Base-by-base conservation (phyloP, 179 eudicot species). In the Heliamphora pulchella region DNA sequence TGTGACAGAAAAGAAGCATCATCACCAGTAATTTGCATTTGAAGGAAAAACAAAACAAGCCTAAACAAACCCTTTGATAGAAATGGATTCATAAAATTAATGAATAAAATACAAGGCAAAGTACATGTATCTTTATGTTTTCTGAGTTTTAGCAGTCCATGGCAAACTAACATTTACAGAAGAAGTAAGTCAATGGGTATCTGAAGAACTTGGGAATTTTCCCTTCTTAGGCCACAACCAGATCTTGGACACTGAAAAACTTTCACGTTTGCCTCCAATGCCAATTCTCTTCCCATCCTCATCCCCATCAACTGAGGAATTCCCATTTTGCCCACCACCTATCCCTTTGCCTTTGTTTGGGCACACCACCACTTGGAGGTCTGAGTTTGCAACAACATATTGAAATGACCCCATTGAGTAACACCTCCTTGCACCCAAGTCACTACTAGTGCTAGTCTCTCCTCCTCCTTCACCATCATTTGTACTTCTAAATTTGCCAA, bases 181-280 rank as follows among this genome's bases (percentile, higher is more conserved):
- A 22, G 81, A 68, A 77, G 74, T 82, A 79, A 81, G 79, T 80
- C 85, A 75, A 47, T 81, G 84, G 17, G 84, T 70, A 77, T 80
- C 78, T 54, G 82, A 68, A 44, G 87, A 82, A 86, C 69, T 85
- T 55, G 81, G 83, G 66, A 79, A 85, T 70, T 86, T 87, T 71
- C 85, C 87, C 81, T 88, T 87, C 85, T 85, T 86, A 80, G 94
- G 84, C 94, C 92, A 91, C 75, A 85, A 78, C 94, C 94, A 91
- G 67, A 91, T 88, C 89, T 91, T 91, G 79, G 94, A 91, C 46
- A 91, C 90, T 43, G 94, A 91, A 82, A 88, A 83, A 88, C 95
- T 91, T 74, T 91, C 95, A 66, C 87, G 89, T 87, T 89, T 91
- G 81, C 86, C 80, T 75, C 88, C 78, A 48, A 65, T 82, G 78